Evolutionary conservation across 2,329 filamentous ascomycete genomes (phyloP), one percentile per base, ranked within the genome.

Genomic region (Stenocarpella maydis): DNA sequence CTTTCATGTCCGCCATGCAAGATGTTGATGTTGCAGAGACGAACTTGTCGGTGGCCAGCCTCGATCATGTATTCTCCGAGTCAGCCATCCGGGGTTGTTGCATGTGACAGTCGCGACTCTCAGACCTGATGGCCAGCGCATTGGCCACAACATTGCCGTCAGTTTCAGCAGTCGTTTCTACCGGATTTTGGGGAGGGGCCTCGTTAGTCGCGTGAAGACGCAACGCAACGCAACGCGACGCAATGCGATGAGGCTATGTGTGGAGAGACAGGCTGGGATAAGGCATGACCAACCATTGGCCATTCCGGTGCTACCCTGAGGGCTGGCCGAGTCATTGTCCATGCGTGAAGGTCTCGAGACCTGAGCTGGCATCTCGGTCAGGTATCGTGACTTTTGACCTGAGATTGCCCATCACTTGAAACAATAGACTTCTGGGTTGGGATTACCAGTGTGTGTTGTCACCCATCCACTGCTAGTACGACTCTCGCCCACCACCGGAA

Each of bases 381-480:
- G 58, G 58, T 63, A 63, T 63, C 58, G 34, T 43, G 58, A 63
- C 58, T 63, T n/a, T 63, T 63, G 58, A 63, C 58, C 58, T 21
- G 3, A 63, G 58, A 63, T 49, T 49, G 43, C 43, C 43, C 43
- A 17, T 49, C 28, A 49, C 31, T 49, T 49, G 58, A 63, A 63
- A 63, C 58, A 43, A 47, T 37, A 34, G 28, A 47, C n/a, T 28
- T 63, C 28, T 47, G 41, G n/a, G 26, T 26, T 49, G 19, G 43
- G 58, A 49, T 28, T 43, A 24, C 26, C 43, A 37, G 47, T 26
- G 43, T 34, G 8, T 37, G 43, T 63, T 63, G 58, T 63, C 58
- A 63, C 58, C 58, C 58, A 63, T 34, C 58, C 58, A 63, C 28
- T n/a, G n/a, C n/a, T n/a, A n/a, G n/a, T 49, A 63, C 58, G 58